Percentiles rank a stretch among this genome's conserved stretches.
phyloP scores from a whole-genome alignment of 305 asterid genomes.

The Solanum chacoense region DNA sequence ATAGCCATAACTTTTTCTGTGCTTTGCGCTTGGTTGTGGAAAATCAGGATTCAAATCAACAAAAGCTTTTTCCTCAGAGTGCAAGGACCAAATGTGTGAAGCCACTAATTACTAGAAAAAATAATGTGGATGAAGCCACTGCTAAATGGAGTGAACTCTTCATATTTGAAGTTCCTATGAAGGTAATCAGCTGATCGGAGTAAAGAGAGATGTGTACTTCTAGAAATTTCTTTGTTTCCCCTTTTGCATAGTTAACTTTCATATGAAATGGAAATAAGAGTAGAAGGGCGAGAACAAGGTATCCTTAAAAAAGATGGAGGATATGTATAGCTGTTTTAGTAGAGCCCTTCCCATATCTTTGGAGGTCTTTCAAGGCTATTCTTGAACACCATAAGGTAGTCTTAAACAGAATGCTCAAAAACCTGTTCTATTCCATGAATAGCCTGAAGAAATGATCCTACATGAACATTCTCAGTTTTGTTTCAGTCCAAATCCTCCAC shows the following conservation, averaged over 20 bases:
- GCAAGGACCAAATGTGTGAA: conserved; percentile 98
- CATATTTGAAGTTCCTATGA: conserved; percentile 93
- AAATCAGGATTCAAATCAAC: conserved; percentile 83
- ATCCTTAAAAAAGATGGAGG: background rate
- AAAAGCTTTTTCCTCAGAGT: conserved; percentile 97
- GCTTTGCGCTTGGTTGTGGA: conserved; percentile 94
- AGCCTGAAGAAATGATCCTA: background rate
- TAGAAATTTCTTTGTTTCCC: background rate
- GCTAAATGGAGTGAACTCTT: conserved; percentile 96
- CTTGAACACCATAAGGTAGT: background rate
- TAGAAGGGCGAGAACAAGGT: background rate
- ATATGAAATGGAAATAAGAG: background rate
- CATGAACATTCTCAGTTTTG: background rate
- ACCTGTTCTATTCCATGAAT: background rate
- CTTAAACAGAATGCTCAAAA: background rate
- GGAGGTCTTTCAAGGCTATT: background rate
- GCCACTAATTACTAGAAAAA: conserved; percentile 39
- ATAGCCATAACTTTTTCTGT: conserved; percentile 81
- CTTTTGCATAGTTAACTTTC: background rate
- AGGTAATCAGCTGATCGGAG: conserved; percentile 32
- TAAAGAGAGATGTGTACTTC: background rate
- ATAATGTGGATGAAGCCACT: conserved; percentile 57
- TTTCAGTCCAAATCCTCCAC: background rate
- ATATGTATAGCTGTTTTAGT: background rate
- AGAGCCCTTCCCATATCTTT: background rate